These are phyloP conservation scores for Pleurotus salmoneostramineus DNA, from an alignment of 768 basidiomycete species.

Conservation along the genomic window DNA sequence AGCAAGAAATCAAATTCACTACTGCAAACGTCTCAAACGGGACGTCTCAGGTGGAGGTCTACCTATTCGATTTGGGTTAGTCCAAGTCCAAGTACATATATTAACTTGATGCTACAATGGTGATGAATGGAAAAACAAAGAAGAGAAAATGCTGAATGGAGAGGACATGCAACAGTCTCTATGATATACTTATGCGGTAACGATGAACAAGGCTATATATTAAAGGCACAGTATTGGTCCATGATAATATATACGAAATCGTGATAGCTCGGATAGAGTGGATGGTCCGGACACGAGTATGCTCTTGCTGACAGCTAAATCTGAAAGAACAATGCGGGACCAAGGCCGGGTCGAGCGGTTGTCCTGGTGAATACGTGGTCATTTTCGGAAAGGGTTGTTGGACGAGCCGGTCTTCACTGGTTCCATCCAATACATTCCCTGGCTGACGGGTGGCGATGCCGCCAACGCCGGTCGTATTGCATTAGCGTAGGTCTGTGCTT, in stretches of 20 bases:
- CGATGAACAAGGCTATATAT: not conserved
- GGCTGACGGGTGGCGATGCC: slow-evolving; percentile 20
- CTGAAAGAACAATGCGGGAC: not conserved
- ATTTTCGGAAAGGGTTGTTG: slow-evolving; percentile 52
- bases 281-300: slow-evolving; percentile 6
- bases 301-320: not conserved
- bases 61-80: no score
- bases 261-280: slow-evolving; percentile 7
- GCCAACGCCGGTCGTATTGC: slow-evolving; percentile 34
- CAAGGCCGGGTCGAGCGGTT: not conserved
- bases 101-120: not conserved
- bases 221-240: slow-evolving; percentile 1
- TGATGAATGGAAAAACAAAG: not conserved
- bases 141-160: not conserved
- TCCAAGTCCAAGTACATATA: no score
- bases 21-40: not conserved
- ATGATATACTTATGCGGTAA: slow-evolving; percentile 1
- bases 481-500: slow-evolving; percentile 58
- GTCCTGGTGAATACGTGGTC: slow-evolving; percentile 14
- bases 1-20: not conserved
- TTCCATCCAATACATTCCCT: slow-evolving; percentile 38
- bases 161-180: slow-evolving; percentile 5
- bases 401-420: slow-evolving; percentile 40
- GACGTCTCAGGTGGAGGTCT: not conserved
- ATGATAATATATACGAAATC: slow-evolving; percentile 1